These are phyloP conservation scores for Xylaria sp. DNA, from an alignment of 2,329 filamentous ascomycete species.

Conservation along the genomic window DNA sequence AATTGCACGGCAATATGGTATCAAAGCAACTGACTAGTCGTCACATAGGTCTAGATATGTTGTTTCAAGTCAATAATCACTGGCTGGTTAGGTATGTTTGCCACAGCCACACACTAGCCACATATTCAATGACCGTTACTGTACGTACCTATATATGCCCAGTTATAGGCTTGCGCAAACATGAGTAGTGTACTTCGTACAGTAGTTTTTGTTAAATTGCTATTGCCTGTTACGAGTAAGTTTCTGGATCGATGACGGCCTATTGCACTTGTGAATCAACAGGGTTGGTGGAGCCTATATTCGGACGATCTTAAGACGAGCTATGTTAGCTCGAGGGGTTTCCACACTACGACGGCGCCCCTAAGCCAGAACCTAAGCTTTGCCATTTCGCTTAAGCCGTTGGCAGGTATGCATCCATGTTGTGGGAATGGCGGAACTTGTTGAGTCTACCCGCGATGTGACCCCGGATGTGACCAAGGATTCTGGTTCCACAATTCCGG, in stretches of 20 bases:
- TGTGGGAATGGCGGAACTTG: constrained; percentile 1
- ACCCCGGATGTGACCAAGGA: constrained; percentile 27
- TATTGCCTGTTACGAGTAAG: constrained; percentile 8
- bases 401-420: constrained; percentile 6
- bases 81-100: too few relatives aligned
- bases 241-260: not conserved
- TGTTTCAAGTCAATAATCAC: too few relatives aligned
- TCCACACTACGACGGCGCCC: too few relatives aligned
- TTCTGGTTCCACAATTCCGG: constrained; percentile 11
- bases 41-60: too few relatives aligned
- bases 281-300: constrained; percentile 19
- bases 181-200: too few relatives aligned
- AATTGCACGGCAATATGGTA: too few relatives aligned
- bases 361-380: not conserved
- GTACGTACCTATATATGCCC: too few relatives aligned
- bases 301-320: constrained; percentile 12
- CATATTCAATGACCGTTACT: not conserved
- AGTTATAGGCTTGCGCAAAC: constrained; percentile 1
- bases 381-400: constrained; percentile 23
- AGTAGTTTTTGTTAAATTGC: constrained; percentile 12
- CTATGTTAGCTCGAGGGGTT: not conserved
- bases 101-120: not conserved
- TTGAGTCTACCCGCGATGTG: constrained; percentile 14
- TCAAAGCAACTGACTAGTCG: too few relatives aligned
- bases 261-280: not conserved